Conservation (phyloP, 1,139 yeast species). For the Magnusiomyces paraingens region DNA sequence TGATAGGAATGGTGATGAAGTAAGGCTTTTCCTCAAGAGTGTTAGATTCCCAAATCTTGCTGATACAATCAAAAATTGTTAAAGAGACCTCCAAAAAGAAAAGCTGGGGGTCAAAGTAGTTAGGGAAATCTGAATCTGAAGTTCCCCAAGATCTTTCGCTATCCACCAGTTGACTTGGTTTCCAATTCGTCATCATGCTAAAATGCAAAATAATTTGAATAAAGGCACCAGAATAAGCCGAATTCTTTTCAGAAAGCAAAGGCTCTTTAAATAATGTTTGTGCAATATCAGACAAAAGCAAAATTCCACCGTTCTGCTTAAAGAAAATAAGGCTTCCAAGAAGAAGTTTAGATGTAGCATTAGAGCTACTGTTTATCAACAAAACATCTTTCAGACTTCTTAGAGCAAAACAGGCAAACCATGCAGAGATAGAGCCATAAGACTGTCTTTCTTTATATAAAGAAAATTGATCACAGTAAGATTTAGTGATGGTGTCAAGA, state of each 20-base stretch:
- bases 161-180: neutral
- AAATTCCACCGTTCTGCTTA: slow-evolving; percentile 30
- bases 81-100: slow-evolving; percentile 32
- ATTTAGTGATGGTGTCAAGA: slow-evolving; percentile 24
- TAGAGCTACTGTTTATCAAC: neutral
- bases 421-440: slow-evolving; percentile 5
- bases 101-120: slow-evolving; percentile 28
- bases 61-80: slow-evolving; percentile 21
- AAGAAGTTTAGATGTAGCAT: neutral
- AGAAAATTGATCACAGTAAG: slow-evolving; percentile 25
- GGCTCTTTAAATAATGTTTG: slow-evolving; percentile 19
- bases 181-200: neutral
- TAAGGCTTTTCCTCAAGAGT: slow-evolving; percentile 20
- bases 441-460: slow-evolving; percentile 9
- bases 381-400: neutral
- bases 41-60: slow-evolving; percentile 28
- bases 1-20: slow-evolving; percentile 21
- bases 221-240: slow-evolving; percentile 14
- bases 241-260: slow-evolving; percentile 9
- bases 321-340: slow-evolving; percentile 29
- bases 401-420: slow-evolving; percentile 1
- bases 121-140: slow-evolving; percentile 18
- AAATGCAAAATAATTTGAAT: slow-evolving; percentile 10
- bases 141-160: neutral
- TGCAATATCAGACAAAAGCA: slow-evolving; percentile 24